Evolutionary conservation across 352 stramenopile species (phyloP).

Genomic region (Globisporangium apiculatum): DNA sequence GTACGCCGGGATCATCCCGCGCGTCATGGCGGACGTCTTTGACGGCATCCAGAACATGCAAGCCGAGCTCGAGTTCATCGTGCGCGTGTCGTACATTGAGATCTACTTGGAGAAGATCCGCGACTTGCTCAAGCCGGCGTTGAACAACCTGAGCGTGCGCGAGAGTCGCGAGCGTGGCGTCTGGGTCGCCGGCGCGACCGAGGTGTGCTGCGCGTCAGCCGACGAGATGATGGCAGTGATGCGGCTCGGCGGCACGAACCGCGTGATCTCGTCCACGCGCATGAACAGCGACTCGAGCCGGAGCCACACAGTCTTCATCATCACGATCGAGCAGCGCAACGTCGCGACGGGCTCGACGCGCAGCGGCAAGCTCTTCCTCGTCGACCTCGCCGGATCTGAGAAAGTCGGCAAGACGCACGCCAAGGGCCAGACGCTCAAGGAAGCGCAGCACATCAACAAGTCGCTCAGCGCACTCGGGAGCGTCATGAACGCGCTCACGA

Average conservation of each 20-base stretch:
- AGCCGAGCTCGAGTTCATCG: conserved; percentile 86
- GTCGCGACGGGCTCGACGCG: conserved; percentile 54
- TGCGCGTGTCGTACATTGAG: conserved; percentile 97
- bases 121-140: conserved; percentile 86
- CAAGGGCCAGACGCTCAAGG: conserved; percentile 87
- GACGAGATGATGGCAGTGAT: conserved; percentile 86
- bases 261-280: conserved; percentile 78
- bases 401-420: conserved; percentile 78
- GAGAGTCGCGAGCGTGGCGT: conserved; percentile 57
- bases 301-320: conserved; percentile 95
- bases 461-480: conserved; percentile 83
- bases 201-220: conserved; percentile 46
- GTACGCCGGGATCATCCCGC: conserved; percentile 67
- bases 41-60: conserved; percentile 64
- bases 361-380: conserved; percentile 90
- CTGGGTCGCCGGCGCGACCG: conserved; percentile 51
- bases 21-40: conserved; percentile 67
- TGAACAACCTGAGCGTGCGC: conserved; percentile 52
- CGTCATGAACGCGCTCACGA: conserved; percentile 87
- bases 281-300: conserved; percentile 89
- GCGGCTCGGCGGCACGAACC: conserved; percentile 89
- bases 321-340: conserved; percentile 90
- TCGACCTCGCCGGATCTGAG: conserved; percentile 74
- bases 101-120: conserved; percentile 99
- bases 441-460: conserved; percentile 90